A percentile compares a stretch with the other conserved stretches of the same genome.
phyloP scores from a whole-genome alignment of 2,329 filamentous ascomycete genomes.

The Pseudogymnoascus sp. region DNA sequence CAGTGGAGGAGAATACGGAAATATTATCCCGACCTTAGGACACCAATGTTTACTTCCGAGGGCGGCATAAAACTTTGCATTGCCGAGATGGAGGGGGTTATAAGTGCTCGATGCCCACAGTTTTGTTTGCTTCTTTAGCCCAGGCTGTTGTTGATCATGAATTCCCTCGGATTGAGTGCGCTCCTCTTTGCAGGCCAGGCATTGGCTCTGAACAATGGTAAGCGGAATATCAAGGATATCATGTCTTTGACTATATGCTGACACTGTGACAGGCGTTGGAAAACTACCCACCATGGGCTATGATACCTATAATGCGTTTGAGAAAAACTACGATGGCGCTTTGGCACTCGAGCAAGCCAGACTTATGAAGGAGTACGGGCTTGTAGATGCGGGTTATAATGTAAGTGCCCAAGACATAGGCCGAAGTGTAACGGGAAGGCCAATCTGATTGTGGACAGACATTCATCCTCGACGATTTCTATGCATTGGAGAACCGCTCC shows the following conservation, averaged over 20 bases:
- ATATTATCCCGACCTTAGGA: background rate
- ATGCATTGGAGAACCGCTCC: background rate
- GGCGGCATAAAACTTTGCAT: background rate
- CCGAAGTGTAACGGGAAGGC: background rate
- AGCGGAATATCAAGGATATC: background rate
- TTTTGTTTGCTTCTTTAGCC: background rate
- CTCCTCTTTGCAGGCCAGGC: background rate
- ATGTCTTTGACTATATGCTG: background rate
- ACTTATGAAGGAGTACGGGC: background rate
- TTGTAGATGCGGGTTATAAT: conserved; percentile 7
- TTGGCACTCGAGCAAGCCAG: background rate
- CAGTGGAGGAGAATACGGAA: background rate
- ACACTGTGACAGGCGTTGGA: background rate
- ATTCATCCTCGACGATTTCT: background rate
- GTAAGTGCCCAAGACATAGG: background rate
- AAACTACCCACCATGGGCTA: background rate
- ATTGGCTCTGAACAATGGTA: conserved; percentile 1
- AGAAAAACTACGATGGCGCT: background rate
- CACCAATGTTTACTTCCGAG: background rate
- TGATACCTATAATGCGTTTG: background rate
- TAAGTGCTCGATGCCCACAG: background rate
- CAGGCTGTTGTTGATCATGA: background rate
- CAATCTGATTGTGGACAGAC: background rate
- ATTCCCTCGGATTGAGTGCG: background rate
- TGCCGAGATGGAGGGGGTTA: background rate